Evolutionary conservation across 148 eudicot genomes (phyloP), one percentile per base, ranked within the genome.

Genomic region (Camellia lanceoleosa): DNA sequence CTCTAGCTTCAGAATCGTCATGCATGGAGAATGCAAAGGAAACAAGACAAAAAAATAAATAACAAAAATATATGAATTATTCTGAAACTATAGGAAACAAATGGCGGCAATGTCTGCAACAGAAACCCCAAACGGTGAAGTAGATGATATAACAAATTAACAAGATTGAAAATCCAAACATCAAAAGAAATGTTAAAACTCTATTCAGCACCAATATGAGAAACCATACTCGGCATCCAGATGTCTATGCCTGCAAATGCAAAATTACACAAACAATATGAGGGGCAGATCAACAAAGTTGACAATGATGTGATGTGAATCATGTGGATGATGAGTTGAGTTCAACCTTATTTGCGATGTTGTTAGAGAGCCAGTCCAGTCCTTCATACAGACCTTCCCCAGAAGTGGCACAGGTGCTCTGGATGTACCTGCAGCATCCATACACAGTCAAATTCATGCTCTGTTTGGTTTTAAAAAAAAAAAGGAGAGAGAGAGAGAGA

Each of bases 321-420:
- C 43, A 54, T 23, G 75, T 54, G 42, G 44, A 52, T 46, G 13
- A 49, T 30, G 38, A 30, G 1, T 30, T 30, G 38, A 30, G 68
- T 49, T 59, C 69, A 89, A 30, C 94, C 94, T 90, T 91, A 88
- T 78, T 86, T 14, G 94, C 92, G 76, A 91, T 91, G 87, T 91
- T 91, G 89, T 89, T 91, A 18, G 94, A 91, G 75, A 91, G 90
- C 94, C 94, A 91, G 86, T 91, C 94, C 18, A 91, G 82, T 61
- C 94, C 94, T 79, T 91, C 94, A 9, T 91, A 89, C 68, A 91
- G 86, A 70, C 94, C 94, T 83, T 91, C 94, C 70, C 94, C 94
- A 52, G 94, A 89, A 72, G 94, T 87, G 30, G 92, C 94, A 80
- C 94, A 91, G 18, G 92, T 91, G 81, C 94, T 91, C 86, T 91